A percentile compares a stretch with the other conserved stretches of the same genome.
Evolutionary conservation across 257 asterid species (phyloP).

Genomic region (Apocynum venetum): DNA sequence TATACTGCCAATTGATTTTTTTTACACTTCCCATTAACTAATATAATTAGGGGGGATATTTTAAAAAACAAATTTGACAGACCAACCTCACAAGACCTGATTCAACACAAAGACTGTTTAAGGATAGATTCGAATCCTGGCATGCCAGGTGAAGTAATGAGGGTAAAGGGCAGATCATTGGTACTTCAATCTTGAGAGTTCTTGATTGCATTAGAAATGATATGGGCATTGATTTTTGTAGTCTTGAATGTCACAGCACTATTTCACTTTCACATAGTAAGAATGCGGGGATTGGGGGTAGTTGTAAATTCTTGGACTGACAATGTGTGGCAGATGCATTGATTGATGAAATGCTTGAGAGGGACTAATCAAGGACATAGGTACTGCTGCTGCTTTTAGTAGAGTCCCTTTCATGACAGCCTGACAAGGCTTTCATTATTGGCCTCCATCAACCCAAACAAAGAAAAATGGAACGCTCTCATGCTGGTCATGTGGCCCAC

Average conservation of each 20-base stretch:
- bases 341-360: constrained; percentile 17
- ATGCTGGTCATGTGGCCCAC: constrained; percentile 31
- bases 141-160: too few species aligned
- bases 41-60: too few species aligned
- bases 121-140: too few species aligned
- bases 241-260: not conserved
- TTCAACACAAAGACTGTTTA: too few species aligned
- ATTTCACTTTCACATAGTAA: not conserved
- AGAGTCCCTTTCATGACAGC: constrained; percentile 64
- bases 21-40: too few species aligned
- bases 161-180: not conserved
- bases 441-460: constrained; percentile 42
- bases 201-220: not conserved
- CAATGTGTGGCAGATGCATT: not conserved
- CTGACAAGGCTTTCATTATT: constrained; percentile 22
- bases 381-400: constrained; percentile 27
- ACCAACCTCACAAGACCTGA: too few species aligned
- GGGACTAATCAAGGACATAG: constrained; percentile 24
- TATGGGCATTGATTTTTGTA: not conserved
- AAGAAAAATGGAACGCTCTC: constrained; percentile 26
- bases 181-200: not conserved
- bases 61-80: too few species aligned
- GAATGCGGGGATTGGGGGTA: not conserved
- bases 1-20: too few species aligned
- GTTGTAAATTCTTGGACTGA: not conserved